Evolutionary conservation across 768 basidiomycete genomes (phyloP), one percentile per base, ranked within the genome.

Genomic region (Chalciporus piperatus): DNA sequence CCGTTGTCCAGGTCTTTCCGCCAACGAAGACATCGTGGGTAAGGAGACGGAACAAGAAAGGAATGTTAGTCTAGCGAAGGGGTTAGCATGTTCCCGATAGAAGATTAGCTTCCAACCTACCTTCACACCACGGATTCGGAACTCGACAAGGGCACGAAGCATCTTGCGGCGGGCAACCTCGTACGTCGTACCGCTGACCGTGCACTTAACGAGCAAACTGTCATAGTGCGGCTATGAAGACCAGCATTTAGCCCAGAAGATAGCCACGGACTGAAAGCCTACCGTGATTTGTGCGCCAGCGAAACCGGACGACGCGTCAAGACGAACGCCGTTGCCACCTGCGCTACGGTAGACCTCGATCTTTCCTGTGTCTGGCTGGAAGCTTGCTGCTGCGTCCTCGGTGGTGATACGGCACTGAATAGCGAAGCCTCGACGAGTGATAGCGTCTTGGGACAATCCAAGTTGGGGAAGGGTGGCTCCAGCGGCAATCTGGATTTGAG

Each of bases 401-500:
- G 97, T 98, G 39, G 97, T 98, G 71, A 99, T 80, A 73, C 97
- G 95, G 71, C 94, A 97, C 67, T 99, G 97, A 53, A 99, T 98
- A 2, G 97, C 96, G 67, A 90, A 98, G 30, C 97, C 97, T 52
- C 97, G 89, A 72, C 92, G 93, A 54, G 86, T 87, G 69, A 99
- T 93, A 47, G 92, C 89, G 25, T 98, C 95, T 71, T 98, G 97
- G 3, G 90, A 92, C 45, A 99, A 77, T 50, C 97, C 97, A 55
- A 98, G 87, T 67, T 97, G 93, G 9, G 92, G 85, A 40, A 98
- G 83, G 41, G 94, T 90, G 6, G 95, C 97, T 47, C 97, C 97
- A 45, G 94, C 97, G n/a, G 96, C 96, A 62, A 99, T 98, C 74
- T 98, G 97, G 59, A 99, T 98, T 72, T 98, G 97, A 17, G 97